Percentiles rank a stretch among this genome's conserved stretches.
Evolutionary conservation across 1,284 basidiomycete genomes (phyloP).

Genomic region (Prillingera fragicola): DNA sequence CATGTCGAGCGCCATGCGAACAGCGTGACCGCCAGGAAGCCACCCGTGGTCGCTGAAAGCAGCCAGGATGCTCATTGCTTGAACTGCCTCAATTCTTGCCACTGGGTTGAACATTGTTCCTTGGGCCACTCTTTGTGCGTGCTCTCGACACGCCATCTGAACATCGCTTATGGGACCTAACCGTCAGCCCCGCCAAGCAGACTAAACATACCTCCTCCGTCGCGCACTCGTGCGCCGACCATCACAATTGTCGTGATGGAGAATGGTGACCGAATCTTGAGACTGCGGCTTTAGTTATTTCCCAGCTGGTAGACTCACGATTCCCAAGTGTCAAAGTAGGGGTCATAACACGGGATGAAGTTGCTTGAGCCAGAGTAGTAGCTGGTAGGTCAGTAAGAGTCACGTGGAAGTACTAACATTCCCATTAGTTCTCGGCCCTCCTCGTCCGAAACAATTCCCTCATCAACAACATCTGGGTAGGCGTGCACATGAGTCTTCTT

Average conservation of each 20-base stretch:
- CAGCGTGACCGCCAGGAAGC: constrained; percentile 80
- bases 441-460: constrained; percentile 64
- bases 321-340: constrained; percentile 69
- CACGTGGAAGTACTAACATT: constrained; percentile 55
- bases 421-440: constrained; percentile 77
- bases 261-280: constrained; percentile 45
- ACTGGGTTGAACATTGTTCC: constrained; percentile 81
- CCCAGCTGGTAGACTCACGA: constrained; percentile 24
- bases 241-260: constrained; percentile 70
- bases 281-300: constrained; percentile 17
- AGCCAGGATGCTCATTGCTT: constrained; percentile 81
- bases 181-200: too few species aligned
- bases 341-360: constrained; percentile 80
- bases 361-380: constrained; percentile 81
- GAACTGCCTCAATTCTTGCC: constrained; percentile 72
- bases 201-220: constrained; percentile 66
- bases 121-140: constrained; percentile 64
- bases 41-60: constrained; percentile 89
- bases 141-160: constrained; percentile 52
- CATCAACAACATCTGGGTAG: constrained; percentile 43
- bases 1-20: constrained; percentile 86
- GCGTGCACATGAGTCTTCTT: constrained; percentile 42
- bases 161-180: constrained; percentile 37
- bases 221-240: constrained; percentile 78
- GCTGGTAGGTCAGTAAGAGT: constrained; percentile 11